These are phyloP conservation scores for Hortiboletus flavorubellus DNA, from an alignment of 768 basidiomycete species.

Conservation along the genomic window DNA sequence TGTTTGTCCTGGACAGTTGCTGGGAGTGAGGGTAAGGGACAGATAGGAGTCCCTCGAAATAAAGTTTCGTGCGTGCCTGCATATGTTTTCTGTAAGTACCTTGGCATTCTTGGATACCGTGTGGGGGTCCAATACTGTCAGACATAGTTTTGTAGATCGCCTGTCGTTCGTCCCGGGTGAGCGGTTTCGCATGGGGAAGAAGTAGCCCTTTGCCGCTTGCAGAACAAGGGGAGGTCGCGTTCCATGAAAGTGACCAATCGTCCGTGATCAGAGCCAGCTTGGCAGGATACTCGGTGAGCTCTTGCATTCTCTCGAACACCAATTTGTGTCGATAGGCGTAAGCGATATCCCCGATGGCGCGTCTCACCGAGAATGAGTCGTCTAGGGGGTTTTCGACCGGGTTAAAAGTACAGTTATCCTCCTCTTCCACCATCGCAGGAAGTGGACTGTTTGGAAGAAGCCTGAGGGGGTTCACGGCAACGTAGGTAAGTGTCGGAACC, in stretches of 20 bases:
- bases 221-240: constrained; percentile 19
- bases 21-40: constrained; percentile 15
- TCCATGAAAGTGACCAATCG: constrained; percentile 12
- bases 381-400: constrained; percentile 21
- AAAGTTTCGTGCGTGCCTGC: constrained; percentile 44
- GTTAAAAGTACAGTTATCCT: constrained; percentile 12
- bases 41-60: constrained; percentile 42
- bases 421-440: constrained; percentile 1
- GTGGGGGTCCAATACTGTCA: constrained; percentile 43
- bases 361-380: constrained; percentile 26
- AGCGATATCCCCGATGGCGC: constrained; percentile 27
- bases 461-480: constrained; percentile 26
- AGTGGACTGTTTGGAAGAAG: constrained; percentile 10
- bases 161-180: constrained; percentile 45
- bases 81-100: constrained; percentile 52
- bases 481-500: constrained; percentile 9
- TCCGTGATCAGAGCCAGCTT: constrained; percentile 4
- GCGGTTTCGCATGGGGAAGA: constrained; percentile 25
- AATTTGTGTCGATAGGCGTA: constrained; percentile 27
- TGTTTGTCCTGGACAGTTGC: constrained; percentile 8
- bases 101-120: constrained; percentile 47
- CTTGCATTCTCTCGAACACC: constrained; percentile 28
- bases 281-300: constrained; percentile 17
- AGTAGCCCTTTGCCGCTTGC: constrained; percentile 13
- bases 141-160: constrained; percentile 52